These are phyloP conservation scores for Penicillium pancosmium DNA, from an alignment of 495 filamentous ascomycete genomes.

Conservation along the genomic window DNA sequence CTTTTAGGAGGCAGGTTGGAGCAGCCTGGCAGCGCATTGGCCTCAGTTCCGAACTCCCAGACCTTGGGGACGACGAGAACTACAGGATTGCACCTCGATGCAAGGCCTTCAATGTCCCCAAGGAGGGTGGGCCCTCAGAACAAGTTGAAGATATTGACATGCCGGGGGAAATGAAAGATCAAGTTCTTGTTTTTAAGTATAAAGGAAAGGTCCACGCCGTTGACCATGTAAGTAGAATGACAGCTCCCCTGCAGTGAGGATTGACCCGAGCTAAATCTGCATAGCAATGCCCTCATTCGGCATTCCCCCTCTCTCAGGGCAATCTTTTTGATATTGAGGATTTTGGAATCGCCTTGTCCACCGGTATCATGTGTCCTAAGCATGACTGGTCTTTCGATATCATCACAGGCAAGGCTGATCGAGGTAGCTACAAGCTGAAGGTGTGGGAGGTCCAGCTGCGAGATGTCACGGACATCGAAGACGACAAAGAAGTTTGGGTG, in stretches of 20 bases:
- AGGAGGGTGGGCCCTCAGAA: slow-evolving; percentile 22
- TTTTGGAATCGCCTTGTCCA: slow-evolving; percentile 51
- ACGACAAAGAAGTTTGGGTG: slow-evolving; percentile 60
- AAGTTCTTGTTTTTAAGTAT: slow-evolving; percentile 61
- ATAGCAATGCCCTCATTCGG: slow-evolving; percentile 63
- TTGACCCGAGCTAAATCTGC: neutral
- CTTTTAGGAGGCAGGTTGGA: slow-evolving; percentile 1
- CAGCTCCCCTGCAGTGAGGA: slow-evolving; percentile 8
- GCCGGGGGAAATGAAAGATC: slow-evolving; percentile 52
- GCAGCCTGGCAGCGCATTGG: slow-evolving; percentile 44
- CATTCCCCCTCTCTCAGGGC: slow-evolving; percentile 58
- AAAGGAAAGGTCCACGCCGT: slow-evolving; percentile 60
- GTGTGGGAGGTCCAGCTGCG: slow-evolving; percentile 62
- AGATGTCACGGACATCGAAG: slow-evolving; percentile 22
- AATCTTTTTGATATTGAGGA: slow-evolving; percentile 65
- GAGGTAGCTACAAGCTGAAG: slow-evolving; percentile 59
- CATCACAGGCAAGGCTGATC: slow-evolving; percentile 55
- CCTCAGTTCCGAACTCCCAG: slow-evolving; percentile 52
- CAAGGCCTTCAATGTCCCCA: slow-evolving; percentile 58
- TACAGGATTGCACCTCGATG: slow-evolving; percentile 44
- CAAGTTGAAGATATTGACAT: slow-evolving; percentile 41
- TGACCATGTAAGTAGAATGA: slow-evolving; percentile 54
- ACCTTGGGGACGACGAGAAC: slow-evolving; percentile 43
- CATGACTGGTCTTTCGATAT: slow-evolving; percentile 66
- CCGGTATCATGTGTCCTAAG: slow-evolving; percentile 61